Percentiles rank a stretch among this genome's conserved stretches.
phyloP scores from a whole-genome alignment of 2,329 filamentous ascomycete genomes.

The Fusarium incarnatum region DNA sequence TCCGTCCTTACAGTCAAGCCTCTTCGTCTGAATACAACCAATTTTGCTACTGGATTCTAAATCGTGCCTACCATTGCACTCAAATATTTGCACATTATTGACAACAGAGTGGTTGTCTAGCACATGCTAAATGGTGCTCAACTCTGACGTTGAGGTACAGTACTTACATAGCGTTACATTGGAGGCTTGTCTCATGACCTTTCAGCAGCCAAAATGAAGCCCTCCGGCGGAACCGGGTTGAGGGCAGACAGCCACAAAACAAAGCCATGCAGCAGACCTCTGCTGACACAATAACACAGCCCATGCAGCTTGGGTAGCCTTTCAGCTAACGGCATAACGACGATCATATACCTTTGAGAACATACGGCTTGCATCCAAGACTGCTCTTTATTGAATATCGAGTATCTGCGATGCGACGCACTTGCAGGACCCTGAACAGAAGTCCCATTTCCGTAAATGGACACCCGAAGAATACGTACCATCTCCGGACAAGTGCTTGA shows the following conservation, averaged over 20 bases:
- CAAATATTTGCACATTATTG: background rate
- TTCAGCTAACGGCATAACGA: background rate
- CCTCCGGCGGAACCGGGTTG: background rate
- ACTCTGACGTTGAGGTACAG: background rate
- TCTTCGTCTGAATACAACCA: background rate
- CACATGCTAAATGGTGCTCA: background rate
- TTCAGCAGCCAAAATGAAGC: background rate
- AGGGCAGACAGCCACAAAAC: background rate
- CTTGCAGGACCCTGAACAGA: background rate
- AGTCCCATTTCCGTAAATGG: background rate
- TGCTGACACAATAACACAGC: background rate
- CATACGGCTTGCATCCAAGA: background rate
- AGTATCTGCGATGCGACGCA: background rate
- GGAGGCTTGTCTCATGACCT: background rate
- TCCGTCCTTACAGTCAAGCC: rapidly evolving
- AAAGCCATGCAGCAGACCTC: background rate
- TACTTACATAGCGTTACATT: background rate
- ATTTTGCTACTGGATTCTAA: no score
- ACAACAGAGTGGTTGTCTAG: background rate
- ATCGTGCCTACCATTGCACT: background rate
- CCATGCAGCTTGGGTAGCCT: background rate
- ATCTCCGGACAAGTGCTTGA: rapidly evolving
- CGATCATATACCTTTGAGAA: background rate
- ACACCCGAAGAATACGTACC: background rate
- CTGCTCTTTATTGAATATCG: background rate